These are phyloP conservation scores for Aphanomyces euteiches DNA, from an alignment of 352 stramenopile species.

Conservation along the genomic window DNA sequence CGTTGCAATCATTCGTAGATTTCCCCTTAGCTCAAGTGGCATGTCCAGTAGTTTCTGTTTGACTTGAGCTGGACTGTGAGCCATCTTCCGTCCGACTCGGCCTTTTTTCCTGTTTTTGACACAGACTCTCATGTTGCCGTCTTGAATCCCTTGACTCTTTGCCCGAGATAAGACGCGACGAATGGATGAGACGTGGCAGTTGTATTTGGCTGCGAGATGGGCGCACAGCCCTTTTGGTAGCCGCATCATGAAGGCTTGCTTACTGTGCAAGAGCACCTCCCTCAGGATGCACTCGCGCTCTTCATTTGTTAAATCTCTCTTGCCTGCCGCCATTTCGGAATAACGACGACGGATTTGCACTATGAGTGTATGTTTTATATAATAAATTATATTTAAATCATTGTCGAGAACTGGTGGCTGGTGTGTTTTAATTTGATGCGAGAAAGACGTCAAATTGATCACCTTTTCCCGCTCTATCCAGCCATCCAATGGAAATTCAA, in stretches of 20 bases:
- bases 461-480: neutral
- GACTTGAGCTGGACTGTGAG: neutral
- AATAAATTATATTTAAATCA: neutral
- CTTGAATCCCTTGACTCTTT: neutral
- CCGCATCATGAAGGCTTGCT: neutral
- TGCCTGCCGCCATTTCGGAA: neutral
- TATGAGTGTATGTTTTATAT: constrained; percentile 3
- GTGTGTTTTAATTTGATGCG: neutral
- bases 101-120: neutral
- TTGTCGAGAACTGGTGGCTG: neutral
- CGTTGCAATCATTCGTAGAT: neutral
- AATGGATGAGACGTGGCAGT: neutral
- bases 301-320: neutral
- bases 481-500: neutral
- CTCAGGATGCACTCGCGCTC: neutral
- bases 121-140: constrained; percentile 1
- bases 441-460: neutral
- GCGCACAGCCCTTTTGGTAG: neutral
- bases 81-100: neutral
- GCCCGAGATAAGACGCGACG: neutral
- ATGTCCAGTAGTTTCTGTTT: neutral
- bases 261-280: neutral
- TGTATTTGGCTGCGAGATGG: neutral
- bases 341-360: neutral
- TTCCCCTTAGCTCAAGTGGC: neutral